These are phyloP conservation scores for Daphne laureola DNA, from an alignment of 441 rosid genomes.

Conservation along the genomic window DNA sequence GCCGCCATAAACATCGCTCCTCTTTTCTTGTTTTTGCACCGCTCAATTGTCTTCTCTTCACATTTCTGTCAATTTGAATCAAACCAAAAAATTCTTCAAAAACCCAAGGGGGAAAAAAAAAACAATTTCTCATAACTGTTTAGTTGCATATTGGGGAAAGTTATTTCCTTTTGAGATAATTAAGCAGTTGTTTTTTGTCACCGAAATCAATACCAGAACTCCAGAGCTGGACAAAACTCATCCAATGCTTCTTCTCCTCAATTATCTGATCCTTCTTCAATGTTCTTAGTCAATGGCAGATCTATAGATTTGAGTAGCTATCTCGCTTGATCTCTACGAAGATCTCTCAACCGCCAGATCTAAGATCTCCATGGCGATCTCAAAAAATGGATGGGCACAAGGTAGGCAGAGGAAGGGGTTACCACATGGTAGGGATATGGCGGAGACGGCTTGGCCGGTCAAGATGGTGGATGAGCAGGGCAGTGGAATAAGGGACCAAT, in stretches of 20 bases:
- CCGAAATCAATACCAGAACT: slow-evolving; percentile 7
- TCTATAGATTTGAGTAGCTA: no score
- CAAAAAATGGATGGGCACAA: no score
- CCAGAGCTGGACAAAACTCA: slow-evolving; percentile 48
- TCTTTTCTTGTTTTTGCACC: slow-evolving; percentile 21
- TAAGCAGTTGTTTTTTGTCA: not conserved
- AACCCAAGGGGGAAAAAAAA: not conserved
- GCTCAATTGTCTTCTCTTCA: slow-evolving; percentile 36
- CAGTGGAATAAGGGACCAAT: no score
- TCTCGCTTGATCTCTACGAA: no score
- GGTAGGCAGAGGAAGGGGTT: no score
- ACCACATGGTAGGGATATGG: no score
- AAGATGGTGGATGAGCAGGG: no score
- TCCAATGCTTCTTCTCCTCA: slow-evolving; percentile 36
- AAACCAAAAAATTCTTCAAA: not conserved
- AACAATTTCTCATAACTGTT: not conserved
- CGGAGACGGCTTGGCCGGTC: no score
- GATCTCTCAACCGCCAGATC: no score
- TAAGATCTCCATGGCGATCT: no score
- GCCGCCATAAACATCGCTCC: slow-evolving; percentile 45
- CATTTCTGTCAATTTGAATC: slow-evolving; percentile 25
- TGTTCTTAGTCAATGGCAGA: slow-evolving; percentile 24
- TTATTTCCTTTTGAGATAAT: not conserved
- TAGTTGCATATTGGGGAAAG: no score
- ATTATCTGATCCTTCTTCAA: slow-evolving; percentile 23